Conservation (phyloP, 2,329 filamentous ascomycete genomes). For the Aureobasidium subglaciale region DNA sequence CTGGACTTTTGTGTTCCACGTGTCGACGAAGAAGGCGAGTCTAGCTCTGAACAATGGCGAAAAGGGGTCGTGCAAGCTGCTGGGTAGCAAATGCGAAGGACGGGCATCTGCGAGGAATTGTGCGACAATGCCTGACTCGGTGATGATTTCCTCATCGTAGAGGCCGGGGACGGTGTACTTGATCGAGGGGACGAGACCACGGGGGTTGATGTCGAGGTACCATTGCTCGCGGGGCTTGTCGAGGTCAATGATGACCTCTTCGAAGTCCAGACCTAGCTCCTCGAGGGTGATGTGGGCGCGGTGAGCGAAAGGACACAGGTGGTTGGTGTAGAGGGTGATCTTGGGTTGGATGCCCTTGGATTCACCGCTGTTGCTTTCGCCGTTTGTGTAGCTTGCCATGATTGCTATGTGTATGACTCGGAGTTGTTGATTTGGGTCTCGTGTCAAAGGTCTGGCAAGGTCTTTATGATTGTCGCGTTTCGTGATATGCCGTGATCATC, state of each 20-base stretch:
- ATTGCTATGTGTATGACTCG: neutral
- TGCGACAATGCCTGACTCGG: slow-evolving; percentile 66
- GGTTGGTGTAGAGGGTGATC: slow-evolving; percentile 65
- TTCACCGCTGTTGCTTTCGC: slow-evolving; percentile 23
- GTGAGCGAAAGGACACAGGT: slow-evolving; percentile 65
- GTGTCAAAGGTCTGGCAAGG: neutral
- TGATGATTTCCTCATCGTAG: slow-evolving; percentile 53
- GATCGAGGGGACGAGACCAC: slow-evolving; percentile 67
- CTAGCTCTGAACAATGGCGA: slow-evolving; percentile 57
- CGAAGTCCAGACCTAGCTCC: slow-evolving; percentile 30
- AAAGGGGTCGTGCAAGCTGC: slow-evolving; percentile 44
- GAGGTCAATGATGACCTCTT: slow-evolving; percentile 55
- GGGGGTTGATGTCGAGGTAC: slow-evolving; percentile 70
- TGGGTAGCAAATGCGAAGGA: slow-evolving; percentile 59
- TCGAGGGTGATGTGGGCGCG: slow-evolving; percentile 45
- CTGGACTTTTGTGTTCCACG: slow-evolving; percentile 58
- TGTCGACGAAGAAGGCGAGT: slow-evolving; percentile 65
- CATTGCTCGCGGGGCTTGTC: slow-evolving; percentile 59
- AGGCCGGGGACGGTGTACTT: slow-evolving; percentile 48
- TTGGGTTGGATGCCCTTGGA: slow-evolving; percentile 31
- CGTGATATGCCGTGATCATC: slow-evolving; percentile 1
- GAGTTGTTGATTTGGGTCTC: neutral
- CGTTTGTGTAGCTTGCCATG: slow-evolving; percentile 17
- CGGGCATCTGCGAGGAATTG: slow-evolving; percentile 65
- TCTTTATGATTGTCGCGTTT: neutral